These are phyloP conservation scores for Glycine soja DNA, from an alignment of 306 rosid species.

Conservation along the genomic window DNA sequence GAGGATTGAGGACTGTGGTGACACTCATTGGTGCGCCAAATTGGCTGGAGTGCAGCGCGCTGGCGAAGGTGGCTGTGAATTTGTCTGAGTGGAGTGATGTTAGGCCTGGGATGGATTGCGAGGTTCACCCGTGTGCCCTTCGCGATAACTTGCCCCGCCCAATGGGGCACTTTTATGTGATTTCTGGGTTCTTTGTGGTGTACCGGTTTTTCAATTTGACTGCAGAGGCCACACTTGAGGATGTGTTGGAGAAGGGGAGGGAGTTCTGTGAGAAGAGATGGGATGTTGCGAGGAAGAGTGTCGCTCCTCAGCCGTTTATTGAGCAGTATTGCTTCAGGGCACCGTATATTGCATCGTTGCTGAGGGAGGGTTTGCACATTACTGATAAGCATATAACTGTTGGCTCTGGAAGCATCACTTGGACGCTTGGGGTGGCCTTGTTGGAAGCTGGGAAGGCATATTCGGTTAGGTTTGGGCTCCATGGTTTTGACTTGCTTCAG, in stretches of 20 bases:
- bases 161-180: slow-evolving; percentile 72
- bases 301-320: slow-evolving; percentile 91
- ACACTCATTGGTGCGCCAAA: slow-evolving; percentile 76
- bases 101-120: slow-evolving; percentile 72
- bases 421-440: slow-evolving; percentile 97
- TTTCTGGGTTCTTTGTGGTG: slow-evolving; percentile 93
- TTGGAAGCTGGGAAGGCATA: slow-evolving; percentile 84
- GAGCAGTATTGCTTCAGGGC: slow-evolving; percentile 98
- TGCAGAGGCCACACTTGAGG: slow-evolving; percentile 80
- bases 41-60: slow-evolving; percentile 79
- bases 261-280: slow-evolving; percentile 81
- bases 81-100: slow-evolving; percentile 84
- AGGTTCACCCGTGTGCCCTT: slow-evolving; percentile 88
- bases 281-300: slow-evolving; percentile 82
- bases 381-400: slow-evolving; percentile 70
- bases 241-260: slow-evolving; percentile 85
- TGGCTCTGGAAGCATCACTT: slow-evolving; percentile 96
- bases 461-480: slow-evolving; percentile 64
- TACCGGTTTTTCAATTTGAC: slow-evolving; percentile 82
- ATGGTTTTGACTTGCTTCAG: slow-evolving; percentile 62
- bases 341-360: slow-evolving; percentile 74
- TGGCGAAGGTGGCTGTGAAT: slow-evolving; percentile 81
- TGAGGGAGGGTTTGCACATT: slow-evolving; percentile 97
- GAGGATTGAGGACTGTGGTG: slow-evolving; percentile 53
- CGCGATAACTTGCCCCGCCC: slow-evolving; percentile 72